Base-by-base conservation (phyloP, 805 yeast genomes). In the Cyberlindnera euphorbiae region DNA sequence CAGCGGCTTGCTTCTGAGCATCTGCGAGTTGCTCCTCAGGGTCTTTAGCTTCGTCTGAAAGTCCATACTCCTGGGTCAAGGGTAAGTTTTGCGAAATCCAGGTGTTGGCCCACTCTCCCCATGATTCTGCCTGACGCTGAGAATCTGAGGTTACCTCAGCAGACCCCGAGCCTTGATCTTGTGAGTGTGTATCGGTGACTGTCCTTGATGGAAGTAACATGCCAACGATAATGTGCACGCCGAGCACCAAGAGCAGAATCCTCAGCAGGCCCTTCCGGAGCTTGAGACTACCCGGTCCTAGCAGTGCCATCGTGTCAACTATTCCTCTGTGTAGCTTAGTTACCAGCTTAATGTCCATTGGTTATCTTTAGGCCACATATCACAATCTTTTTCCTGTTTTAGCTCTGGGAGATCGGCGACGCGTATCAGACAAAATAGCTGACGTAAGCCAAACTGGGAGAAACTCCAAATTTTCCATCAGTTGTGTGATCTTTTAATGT, bases 211-310 rank as follows among this genome's bases (percentile, higher is more conserved):
- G 44, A 4, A 39, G 38, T 33, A 39, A 33, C 17, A 17, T 29
- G 6, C 39, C 38, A 2, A 31, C 27, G 16, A 39, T 26, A 21
- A 39, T 22, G 28, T 39, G 44, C 30, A 39, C 24, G 15, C 16
- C 22, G 25, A 39, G 35, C 23, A 39, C 44, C 13, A 30, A n/a
- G 8, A 39, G 33, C 16, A 39, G 38, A 9, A 39, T 11, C 23
- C 29, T 28, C 33, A 35, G 35, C 16, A 39, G 29, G 28, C 36
- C 33, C 30, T 30, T 39, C 8, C 44, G 44, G 12, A 35, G 34
- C 3, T 35, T 21, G 28, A 24, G 27, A 19, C 37, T 33, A 23
- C 36, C 36, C 2, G 18, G 27, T 16, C 36, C 30, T 4, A 33
- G 14, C 12, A 28, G 15, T 18, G 32, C 27, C 37, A 33, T 33